Conservation (phyloP, 768 basidiomycete species). For the Podaxis pistillaris region DNA sequence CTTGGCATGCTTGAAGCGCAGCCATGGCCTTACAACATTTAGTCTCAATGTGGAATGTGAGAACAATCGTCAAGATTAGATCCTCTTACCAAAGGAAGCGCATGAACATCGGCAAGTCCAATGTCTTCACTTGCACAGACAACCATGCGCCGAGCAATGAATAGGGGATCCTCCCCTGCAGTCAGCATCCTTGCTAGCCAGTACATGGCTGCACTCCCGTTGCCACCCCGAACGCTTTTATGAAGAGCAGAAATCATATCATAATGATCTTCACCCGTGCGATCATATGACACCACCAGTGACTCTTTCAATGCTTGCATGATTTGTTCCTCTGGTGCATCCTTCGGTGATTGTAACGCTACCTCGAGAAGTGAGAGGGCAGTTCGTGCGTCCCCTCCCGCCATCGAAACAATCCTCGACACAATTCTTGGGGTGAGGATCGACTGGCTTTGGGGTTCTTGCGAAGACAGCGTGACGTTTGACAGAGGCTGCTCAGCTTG, state of each 20-base stretch:
- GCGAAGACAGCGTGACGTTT: not conserved
- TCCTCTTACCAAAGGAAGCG: constrained; percentile 64
- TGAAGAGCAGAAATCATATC: constrained; percentile 86
- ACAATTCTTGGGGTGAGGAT: constrained; percentile 49
- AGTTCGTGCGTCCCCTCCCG: constrained; percentile 71
- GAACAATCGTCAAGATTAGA: not conserved
- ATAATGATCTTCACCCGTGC: constrained; percentile 72
- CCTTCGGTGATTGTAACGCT: constrained; percentile 44
- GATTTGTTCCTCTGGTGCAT: constrained; percentile 45
- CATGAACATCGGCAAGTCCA: constrained; percentile 76
- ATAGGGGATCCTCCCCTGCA: constrained; percentile 80
- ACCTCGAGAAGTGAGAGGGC: constrained; percentile 79
- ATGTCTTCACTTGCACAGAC: constrained; percentile 87
- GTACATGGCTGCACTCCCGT: constrained; percentile 78
- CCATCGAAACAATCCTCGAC: constrained; percentile 48
- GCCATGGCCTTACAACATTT: constrained; percentile 49
- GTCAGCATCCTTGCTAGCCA: constrained; percentile 86
- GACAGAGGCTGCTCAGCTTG: constrained; percentile 13
- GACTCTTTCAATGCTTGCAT: constrained; percentile 60
- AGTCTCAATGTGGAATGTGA: not conserved
- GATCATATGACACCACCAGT: constrained; percentile 67
- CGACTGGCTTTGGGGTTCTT: constrained; percentile 23
- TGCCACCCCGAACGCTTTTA: constrained; percentile 77
- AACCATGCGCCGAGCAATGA: constrained; percentile 68
- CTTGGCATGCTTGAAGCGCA: constrained; percentile 62